phyloP scores from a whole-genome alignment of 1,139 yeast species.

The Meyerozyma guilliermondii region DNA sequence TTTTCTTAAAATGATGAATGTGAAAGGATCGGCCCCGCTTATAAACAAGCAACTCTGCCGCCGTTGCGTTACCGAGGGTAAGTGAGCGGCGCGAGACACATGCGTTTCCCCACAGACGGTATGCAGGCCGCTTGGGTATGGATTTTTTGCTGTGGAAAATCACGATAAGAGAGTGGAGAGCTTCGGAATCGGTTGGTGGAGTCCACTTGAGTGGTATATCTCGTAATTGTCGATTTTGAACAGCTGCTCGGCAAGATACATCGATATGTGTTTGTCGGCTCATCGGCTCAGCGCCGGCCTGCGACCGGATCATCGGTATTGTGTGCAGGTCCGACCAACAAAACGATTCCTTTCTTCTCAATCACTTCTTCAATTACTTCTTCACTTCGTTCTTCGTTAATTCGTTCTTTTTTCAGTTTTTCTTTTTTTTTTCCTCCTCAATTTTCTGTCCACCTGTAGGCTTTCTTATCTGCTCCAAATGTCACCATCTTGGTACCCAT shows the following conservation, averaged over 20 bases:
- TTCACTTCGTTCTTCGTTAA: too few species aligned
- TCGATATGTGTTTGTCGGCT: neutral
- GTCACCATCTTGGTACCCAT: constrained; percentile 30
- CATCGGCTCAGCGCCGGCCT: neutral
- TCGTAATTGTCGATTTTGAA: too few species aligned
- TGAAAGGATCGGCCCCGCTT: neutral
- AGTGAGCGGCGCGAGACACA: neutral
- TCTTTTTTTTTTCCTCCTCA: too few species aligned
- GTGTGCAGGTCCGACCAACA: too few species aligned
- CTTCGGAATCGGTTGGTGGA: too few species aligned
- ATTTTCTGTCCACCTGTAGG: neutral
- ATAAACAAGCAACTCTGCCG: neutral
- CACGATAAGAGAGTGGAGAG: neutral
- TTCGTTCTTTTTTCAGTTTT: too few species aligned
- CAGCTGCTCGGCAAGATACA: too few species aligned
- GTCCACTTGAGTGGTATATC: too few species aligned
- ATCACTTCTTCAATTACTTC: too few species aligned
- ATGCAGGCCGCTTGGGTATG: neutral
- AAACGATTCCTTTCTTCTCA: too few species aligned
- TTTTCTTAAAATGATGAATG: neutral
- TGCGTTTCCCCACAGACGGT: constrained; percentile 2
- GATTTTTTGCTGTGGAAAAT: neutral
- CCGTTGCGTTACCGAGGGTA: neutral
- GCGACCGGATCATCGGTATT: neutral
- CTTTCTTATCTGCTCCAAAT: constrained; percentile 41